Percentiles rank a stretch among this genome's conserved stretches.
phyloP scores from a whole-genome alignment of 306 rosid species.

The Malus fusca region DNA sequence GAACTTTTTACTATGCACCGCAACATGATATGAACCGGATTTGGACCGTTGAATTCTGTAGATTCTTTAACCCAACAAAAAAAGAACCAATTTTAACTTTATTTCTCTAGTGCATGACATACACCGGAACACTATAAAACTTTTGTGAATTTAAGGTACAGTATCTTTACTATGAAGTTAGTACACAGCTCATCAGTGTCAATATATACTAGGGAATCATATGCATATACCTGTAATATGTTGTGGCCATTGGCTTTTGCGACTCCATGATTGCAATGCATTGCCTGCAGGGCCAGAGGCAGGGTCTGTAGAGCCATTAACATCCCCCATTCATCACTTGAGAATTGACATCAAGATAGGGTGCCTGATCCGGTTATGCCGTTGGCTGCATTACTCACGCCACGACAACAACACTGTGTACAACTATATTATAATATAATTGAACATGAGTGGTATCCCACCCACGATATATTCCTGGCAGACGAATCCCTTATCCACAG shows the following conservation, averaged over 20 bases:
- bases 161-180: background rate
- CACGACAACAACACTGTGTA: background rate
- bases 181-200: background rate
- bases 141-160: background rate
- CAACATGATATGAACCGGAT: background rate
- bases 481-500: too few species aligned
- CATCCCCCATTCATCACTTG: background rate
- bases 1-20: background rate
- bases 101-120: too few species aligned
- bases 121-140: too few species aligned
- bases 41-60: background rate
- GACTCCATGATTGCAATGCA: background rate
- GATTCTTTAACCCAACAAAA: background rate
- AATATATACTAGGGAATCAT: background rate
- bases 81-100: background rate
- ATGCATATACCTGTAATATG: background rate
- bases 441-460: too few species aligned
- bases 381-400: slow-evolving; percentile 9
- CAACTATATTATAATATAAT: background rate
- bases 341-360: background rate
- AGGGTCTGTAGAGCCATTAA: background rate
- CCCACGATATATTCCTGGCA: too few species aligned
- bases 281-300: background rate
- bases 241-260: background rate
- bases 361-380: slow-evolving; percentile 14